Conservation (phyloP, 106 monocot genomes). For the Apostasia shenzhenica region DNA sequence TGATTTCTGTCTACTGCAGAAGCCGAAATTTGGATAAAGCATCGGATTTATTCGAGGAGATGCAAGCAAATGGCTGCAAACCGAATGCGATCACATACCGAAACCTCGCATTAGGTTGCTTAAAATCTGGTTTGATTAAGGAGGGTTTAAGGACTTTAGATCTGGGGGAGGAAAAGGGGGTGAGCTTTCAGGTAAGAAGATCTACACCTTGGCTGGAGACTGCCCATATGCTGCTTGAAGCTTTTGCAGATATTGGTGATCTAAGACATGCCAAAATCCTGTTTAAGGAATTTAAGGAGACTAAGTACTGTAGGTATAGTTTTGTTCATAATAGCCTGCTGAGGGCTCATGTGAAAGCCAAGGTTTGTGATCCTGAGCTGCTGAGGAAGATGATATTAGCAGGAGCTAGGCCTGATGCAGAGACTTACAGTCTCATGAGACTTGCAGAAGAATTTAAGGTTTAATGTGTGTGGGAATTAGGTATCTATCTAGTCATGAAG, state of each 20-base stretch:
- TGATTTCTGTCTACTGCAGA: conserved; percentile 75
- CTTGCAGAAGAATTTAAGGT: conserved; percentile 56
- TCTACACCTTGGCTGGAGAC: conserved; percentile 92
- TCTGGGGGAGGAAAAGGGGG: conserved; percentile 34
- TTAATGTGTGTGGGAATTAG: background rate
- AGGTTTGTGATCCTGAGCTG: conserved; percentile 66
- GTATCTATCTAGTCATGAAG: too few relatives aligned
- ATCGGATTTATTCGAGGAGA: conserved; percentile 59
- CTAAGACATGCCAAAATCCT: conserved; percentile 50
- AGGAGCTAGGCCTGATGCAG: conserved; percentile 86
- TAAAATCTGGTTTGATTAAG: conserved; percentile 54
- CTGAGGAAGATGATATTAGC: conserved; percentile 77
- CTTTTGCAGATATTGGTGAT: conserved; percentile 61
- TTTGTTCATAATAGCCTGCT: conserved; percentile 74
- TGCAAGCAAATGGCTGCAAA: conserved; percentile 55
- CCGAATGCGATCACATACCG: conserved; percentile 97
- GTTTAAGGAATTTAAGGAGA: conserved; percentile 69
- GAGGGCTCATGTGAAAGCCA: conserved; percentile 70
- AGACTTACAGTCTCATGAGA: conserved; percentile 83
- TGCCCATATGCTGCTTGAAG: conserved; percentile 52
- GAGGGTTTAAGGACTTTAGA: conserved; percentile 74
- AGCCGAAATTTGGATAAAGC: conserved; percentile 65
- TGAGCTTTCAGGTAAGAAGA: conserved; percentile 49
- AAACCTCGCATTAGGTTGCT: conserved; percentile 67
- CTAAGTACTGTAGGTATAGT: conserved; percentile 59